Evolutionary conservation across 768 basidiomycete genomes (phyloP).

Genomic region (Suillus plorans): DNA sequence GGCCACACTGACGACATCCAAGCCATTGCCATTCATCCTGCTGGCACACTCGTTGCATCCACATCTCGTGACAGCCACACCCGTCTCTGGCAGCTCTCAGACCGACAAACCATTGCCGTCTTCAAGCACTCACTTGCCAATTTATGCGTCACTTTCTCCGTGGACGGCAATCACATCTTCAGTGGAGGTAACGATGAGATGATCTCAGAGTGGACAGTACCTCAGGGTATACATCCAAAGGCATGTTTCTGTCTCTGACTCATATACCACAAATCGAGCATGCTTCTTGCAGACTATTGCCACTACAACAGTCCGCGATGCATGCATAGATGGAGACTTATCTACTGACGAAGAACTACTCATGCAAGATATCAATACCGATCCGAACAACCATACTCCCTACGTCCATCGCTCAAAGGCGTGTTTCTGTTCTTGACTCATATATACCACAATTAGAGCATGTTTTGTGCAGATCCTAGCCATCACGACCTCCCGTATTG

Average conservation of each 20-base stretch:
- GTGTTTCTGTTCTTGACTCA: too few relatives aligned
- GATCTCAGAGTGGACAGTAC: background rate
- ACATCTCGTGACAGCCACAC: background rate
- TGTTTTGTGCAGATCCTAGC: too few relatives aligned
- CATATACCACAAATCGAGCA: background rate
- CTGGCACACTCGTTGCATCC: background rate
- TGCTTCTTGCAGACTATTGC: background rate
- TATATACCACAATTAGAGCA: too few relatives aligned
- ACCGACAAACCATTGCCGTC: background rate
- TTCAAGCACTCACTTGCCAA: background rate
- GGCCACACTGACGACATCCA: fast-evolving
- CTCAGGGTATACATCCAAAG: background rate
- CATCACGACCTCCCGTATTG: too few relatives aligned
- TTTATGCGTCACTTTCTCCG: background rate
- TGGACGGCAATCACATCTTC: background rate
- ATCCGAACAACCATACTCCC: background rate
- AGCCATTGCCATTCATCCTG: background rate
- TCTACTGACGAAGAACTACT: background rate
- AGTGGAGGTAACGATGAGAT: background rate
- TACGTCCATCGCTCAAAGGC: background rate
- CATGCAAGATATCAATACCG: background rate
- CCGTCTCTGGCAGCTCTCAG: background rate
- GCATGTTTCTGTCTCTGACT: background rate
- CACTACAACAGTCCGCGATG: background rate
- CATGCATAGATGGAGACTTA: background rate